These are phyloP conservation scores for Pseudogymnoascus pannorum DNA, from an alignment of 2,329 filamentous ascomycete species.

Conservation along the genomic window DNA sequence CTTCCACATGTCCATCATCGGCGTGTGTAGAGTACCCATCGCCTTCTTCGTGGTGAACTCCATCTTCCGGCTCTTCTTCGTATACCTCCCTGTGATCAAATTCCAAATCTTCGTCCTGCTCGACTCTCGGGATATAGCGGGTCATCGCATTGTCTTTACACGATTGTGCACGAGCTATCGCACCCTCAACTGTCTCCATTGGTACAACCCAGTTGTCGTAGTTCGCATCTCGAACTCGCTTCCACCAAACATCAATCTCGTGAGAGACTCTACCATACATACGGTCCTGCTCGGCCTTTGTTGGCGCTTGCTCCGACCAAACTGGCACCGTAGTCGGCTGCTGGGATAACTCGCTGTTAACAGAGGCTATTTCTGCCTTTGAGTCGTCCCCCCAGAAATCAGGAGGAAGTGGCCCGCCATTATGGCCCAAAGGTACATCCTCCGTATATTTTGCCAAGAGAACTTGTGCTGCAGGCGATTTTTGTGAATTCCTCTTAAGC, in stretches of 20 bases:
- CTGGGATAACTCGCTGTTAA: constrained; percentile 2
- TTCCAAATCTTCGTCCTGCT: constrained; percentile 12
- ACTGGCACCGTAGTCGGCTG: constrained; percentile 17
- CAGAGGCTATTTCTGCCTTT: neutral
- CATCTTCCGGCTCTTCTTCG: constrained; percentile 39
- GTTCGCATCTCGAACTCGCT: constrained; percentile 52
- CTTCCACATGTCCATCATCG: constrained; percentile 39
- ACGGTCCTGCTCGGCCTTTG: constrained; percentile 50
- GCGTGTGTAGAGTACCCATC: constrained; percentile 36
- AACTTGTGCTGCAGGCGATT: constrained; percentile 48
- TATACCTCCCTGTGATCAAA: constrained; percentile 33
- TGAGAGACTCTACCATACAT: constrained; percentile 54
- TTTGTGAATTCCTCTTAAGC: constrained; percentile 52
- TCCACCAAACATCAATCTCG: constrained; percentile 61
- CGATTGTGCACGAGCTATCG: constrained; percentile 48
- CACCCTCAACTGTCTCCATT: constrained; percentile 55
- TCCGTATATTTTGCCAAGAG: constrained; percentile 48
- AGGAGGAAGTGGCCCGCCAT: constrained; percentile 23
- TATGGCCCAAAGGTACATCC: constrained; percentile 28
- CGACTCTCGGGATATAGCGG: constrained; percentile 32
- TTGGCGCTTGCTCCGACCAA: constrained; percentile 29
- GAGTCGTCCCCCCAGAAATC: constrained; percentile 5
- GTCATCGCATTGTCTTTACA: constrained; percentile 54
- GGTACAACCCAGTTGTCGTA: constrained; percentile 50
- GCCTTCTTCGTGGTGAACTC: constrained; percentile 39